phyloP scores from a whole-genome alignment of 2,329 filamentous ascomycete genomes.

The Aspergillus texensis region DNA sequence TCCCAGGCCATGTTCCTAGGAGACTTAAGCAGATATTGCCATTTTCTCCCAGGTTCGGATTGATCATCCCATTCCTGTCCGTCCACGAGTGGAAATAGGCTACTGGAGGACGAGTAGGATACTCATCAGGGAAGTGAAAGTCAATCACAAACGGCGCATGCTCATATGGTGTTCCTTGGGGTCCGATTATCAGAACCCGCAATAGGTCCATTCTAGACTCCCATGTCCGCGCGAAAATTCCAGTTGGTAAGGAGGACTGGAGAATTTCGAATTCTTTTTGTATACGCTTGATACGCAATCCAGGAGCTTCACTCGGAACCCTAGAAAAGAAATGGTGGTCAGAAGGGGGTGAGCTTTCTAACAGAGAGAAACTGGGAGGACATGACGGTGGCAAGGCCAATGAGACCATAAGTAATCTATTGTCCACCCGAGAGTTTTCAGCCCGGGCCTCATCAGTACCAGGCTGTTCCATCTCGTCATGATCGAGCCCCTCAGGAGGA shows the following conservation, averaged over 20 bases:
- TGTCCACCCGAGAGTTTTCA: not conserved
- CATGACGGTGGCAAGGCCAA: constrained; percentile 10
- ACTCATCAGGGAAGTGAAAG: constrained; percentile 53
- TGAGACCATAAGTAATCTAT: not conserved
- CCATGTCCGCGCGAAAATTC: constrained; percentile 62
- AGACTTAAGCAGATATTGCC: constrained; percentile 64
- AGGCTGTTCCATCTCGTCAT: not conserved
- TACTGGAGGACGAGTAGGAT: constrained; percentile 56
- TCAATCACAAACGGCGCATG: constrained; percentile 65
- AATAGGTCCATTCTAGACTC: constrained; percentile 61
- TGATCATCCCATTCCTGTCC: constrained; percentile 54
- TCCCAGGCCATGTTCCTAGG: constrained; percentile 62
- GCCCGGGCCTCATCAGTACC: constrained; percentile 4
- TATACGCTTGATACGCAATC: constrained; percentile 49
- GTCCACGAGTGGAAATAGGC: constrained; percentile 65
- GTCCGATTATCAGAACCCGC: constrained; percentile 61
- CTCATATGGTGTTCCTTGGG: constrained; percentile 62
- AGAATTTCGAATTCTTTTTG: constrained; percentile 63
- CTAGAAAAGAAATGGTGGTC: constrained; percentile 46
- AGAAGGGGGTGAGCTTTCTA: constrained; percentile 47
- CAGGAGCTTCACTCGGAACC: constrained; percentile 27
- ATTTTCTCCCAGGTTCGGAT: constrained; percentile 66
- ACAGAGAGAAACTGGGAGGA: constrained; percentile 39
- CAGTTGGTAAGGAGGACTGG: constrained; percentile 54
- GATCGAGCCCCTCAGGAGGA: constrained; percentile 11